Evolutionary conservation across 179 eudicot genomes (phyloP).

Genomic region (Spergularia azorica): DNA sequence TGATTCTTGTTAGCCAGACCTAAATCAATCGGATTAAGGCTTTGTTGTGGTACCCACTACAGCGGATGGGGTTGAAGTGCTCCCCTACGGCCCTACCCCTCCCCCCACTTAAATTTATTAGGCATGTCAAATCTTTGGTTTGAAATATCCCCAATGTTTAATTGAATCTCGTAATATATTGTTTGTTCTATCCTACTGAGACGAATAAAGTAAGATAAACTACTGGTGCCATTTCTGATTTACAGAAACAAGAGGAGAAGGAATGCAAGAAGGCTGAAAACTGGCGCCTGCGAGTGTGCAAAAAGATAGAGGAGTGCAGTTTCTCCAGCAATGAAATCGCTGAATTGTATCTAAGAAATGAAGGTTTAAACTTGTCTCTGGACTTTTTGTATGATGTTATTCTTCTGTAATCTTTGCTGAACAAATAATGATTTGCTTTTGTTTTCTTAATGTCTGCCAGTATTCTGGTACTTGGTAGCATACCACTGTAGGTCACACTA

Average conservation of each 20-base stretch:
- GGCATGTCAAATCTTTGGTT: too few relatives aligned
- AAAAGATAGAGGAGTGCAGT: conserved; percentile 67
- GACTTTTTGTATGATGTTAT: background rate
- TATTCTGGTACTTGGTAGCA: conserved; percentile 2
- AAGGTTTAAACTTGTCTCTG: conserved; percentile 28
- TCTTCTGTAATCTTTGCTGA: background rate
- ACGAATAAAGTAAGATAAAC: background rate
- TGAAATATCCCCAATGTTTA: too few relatives aligned
- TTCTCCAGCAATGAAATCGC: conserved; percentile 66
- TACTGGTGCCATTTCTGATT: conserved; percentile 22
- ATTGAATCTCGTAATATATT: background rate
- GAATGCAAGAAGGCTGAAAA: conserved; percentile 57
- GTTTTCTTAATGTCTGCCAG: conserved; percentile 5
- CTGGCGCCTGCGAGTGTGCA: conserved; percentile 75
- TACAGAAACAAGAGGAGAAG: conserved; percentile 61
- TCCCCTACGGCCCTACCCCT: too few relatives aligned
- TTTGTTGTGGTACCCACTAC: background rate
- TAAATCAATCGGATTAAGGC: conserved; percentile 1
- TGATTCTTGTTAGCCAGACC: background rate
- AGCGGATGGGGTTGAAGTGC: too few relatives aligned
- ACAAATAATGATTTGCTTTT: background rate
- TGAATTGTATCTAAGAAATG: conserved; percentile 51
- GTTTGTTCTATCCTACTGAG: background rate
- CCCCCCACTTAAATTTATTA: too few relatives aligned
- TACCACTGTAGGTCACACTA: background rate